phyloP scores from a whole-genome alignment of 106 monocot genomes.

The Dendrobium officinale region DNA sequence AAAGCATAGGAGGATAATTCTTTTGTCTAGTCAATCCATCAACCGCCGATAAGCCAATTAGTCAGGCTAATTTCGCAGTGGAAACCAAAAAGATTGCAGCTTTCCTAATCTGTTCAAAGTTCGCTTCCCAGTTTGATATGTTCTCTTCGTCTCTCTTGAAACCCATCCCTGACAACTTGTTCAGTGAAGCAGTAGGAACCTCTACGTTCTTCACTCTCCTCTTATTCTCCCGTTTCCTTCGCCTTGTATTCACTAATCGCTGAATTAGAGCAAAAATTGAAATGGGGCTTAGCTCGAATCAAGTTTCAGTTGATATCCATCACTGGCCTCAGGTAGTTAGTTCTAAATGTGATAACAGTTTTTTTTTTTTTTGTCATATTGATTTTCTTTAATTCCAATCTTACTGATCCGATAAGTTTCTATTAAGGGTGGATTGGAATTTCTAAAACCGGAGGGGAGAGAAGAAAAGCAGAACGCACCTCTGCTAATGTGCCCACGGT shows the following conservation, averaged over 20 bases:
- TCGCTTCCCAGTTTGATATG: neutral
- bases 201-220: neutral
- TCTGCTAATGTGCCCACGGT: neutral
- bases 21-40: neutral
- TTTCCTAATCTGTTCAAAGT: neutral
- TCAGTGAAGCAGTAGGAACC: neutral
- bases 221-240: neutral
- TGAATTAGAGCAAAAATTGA: neutral
- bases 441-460: neutral
- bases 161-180: neutral
- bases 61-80: neutral
- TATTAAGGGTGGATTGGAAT: neutral
- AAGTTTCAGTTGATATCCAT: neutral
- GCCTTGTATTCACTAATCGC: neutral
- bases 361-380: neutral
- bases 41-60: neutral
- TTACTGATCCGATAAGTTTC: neutral
- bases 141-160: neutral
- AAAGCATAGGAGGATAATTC: neutral
- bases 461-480: neutral
- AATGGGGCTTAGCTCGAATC: neutral
- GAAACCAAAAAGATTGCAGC: neutral
- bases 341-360: too few relatives aligned
- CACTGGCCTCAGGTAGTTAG: neutral
- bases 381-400: neutral